Evolutionary conservation across 192 early-diverging fungal genomes (phyloP), one percentile per base, ranked within the genome.

Genomic region (Umbelopsis sp.): DNA sequence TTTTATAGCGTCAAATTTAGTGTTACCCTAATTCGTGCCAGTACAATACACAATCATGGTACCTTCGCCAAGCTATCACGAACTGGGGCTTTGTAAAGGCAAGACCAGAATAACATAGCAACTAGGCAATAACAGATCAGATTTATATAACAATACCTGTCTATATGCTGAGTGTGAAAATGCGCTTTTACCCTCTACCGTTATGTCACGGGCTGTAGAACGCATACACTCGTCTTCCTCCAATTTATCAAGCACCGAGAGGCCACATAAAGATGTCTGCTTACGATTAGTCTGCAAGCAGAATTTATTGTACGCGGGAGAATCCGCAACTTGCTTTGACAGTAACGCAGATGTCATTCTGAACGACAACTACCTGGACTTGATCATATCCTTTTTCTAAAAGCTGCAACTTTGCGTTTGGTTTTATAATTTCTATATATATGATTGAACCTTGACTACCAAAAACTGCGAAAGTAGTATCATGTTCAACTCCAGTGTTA

Each of bases 371-470:
- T 61, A 30, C 4, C 27, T 61, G 2, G 27, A 35, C 13, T 35
- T 61, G 55, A 61, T 61, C 55, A 61, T 61, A 61, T 61, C 55
- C 55, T 61, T 61, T 61, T 61, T 11, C 0, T 6, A 4, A 18
- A 16, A 7, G 12, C 21, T 35, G 5, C 8, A 23, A 12, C 5
- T 13, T n/a, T 61, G 12, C 18, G 35, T 16, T 61, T 30, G 35
- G 2, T 12, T 61, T 18, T 16, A 33, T 33, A 9, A 58, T 35
- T 61, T 3, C 18, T 61, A 33, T 0, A 7, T 61, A 0, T 8
- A 6, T 12, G 21, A 4, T 52, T 23, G 7, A 41, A 41, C 55
- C 55, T 61, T 61, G 55, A 61, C 55, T 1, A 0, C 30, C 37
- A 41, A 41, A 41, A 41, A 41, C 37, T 41, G 5, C 2, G 37